phyloP scores from a whole-genome alignment of 2,329 filamentous ascomycete species.

The Sporothrix schenckii region DNA sequence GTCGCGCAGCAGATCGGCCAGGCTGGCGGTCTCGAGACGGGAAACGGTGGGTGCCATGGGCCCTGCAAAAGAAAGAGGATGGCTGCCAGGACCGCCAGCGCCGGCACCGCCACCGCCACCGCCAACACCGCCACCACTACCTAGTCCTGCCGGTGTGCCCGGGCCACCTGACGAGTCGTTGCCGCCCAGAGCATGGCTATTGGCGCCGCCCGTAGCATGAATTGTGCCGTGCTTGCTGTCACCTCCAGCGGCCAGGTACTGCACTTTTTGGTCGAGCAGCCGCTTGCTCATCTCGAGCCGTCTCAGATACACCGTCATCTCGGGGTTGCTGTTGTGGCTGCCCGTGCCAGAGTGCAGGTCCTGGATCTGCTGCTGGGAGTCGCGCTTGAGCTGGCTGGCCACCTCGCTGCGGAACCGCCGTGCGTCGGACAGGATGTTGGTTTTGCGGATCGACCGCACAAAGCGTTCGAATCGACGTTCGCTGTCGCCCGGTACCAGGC shows the following conservation, averaged over 20 bases:
- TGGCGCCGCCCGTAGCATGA: not conserved
- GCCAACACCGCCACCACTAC: not conserved
- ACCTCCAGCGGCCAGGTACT: conserved; percentile 72
- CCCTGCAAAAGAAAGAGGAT: not conserved
- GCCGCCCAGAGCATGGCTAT: not conserved
- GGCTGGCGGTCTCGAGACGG: conserved; percentile 70
- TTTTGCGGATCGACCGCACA: conserved; percentile 88
- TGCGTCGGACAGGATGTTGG: conserved; percentile 90
- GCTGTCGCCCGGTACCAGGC: conserved; percentile 77
- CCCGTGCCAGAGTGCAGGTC: conserved; percentile 21
- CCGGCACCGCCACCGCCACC: conserved; percentile 30
- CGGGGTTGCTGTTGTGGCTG: conserved; percentile 57
- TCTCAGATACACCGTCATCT: conserved; percentile 77
- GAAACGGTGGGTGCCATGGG: conserved; percentile 51
- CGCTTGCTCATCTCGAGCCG: conserved; percentile 90
- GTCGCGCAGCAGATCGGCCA: conserved; percentile 86
- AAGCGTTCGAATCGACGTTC: conserved; percentile 95
- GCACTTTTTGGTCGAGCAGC: conserved; percentile 85
- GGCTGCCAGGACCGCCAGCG: conserved; percentile 32
- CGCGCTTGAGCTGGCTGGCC: conserved; percentile 85
- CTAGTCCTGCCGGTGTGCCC: conserved; percentile 5
- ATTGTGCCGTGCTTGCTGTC: conserved; percentile 47
- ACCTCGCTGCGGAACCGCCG: conserved; percentile 90
- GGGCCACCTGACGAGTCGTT: not conserved
- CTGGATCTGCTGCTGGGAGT: conserved; percentile 67